Conservation (phyloP, 1,284 basidiomycete genomes). For the Sparassis latifolia region DNA sequence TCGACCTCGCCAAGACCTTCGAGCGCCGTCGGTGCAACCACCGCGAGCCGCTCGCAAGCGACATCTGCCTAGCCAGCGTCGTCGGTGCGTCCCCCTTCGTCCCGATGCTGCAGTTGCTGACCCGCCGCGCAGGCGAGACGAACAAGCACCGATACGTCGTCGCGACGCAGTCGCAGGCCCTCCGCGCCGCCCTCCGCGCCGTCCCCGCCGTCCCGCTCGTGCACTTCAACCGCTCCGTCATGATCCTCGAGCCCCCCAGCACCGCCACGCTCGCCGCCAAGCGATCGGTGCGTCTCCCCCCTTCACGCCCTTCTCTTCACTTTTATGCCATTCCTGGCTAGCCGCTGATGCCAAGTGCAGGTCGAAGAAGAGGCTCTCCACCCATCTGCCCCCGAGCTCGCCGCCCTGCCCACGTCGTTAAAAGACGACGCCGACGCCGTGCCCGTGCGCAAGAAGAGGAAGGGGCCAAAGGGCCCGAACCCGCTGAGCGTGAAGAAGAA, state of each 20-base stretch:
- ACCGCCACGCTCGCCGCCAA: conserved; percentile 70
- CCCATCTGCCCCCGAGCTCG: conserved; percentile 40
- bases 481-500: conserved; percentile 93
- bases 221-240: conserved; percentile 85
- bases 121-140: conserved; percentile 50
- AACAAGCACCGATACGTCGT: conserved; percentile 91
- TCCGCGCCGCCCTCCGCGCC: conserved; percentile 58
- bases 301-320: neutral
- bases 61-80: conserved; percentile 80
- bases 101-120: neutral
- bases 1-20: conserved; percentile 88
- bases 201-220: conserved; percentile 83
- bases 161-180: conserved; percentile 68
- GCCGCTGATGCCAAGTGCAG: conserved; percentile 25
- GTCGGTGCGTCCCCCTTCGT: conserved; percentile 52
- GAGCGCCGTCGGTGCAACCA: conserved; percentile 96
- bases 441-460: conserved; percentile 52
- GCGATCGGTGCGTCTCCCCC: conserved; percentile 39
- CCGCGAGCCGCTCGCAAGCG: conserved; percentile 70
- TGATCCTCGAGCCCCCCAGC: conserved; percentile 85
- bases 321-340: neutral
- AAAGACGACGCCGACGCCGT: conserved; percentile 19
- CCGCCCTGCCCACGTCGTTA: conserved; percentile 27
- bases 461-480: conserved; percentile 83
- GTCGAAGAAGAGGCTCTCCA: conserved; percentile 49